These are phyloP conservation scores for Colletotrichum magnum DNA, from an alignment of 2,329 filamentous ascomycete genomes.

Conservation along the genomic window DNA sequence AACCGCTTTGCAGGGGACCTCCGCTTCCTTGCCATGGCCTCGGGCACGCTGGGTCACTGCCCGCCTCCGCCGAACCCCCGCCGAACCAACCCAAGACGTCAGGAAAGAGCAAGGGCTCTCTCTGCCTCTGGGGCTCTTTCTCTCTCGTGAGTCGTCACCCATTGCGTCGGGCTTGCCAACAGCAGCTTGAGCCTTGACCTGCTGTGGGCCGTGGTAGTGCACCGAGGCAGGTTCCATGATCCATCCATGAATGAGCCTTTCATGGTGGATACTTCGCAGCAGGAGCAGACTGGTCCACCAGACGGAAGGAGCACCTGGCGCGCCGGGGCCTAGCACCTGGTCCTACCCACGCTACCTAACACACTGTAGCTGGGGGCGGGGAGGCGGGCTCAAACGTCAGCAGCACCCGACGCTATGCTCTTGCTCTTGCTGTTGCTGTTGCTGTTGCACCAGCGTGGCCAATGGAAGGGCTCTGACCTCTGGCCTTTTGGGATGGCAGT, in stretches of 20 bases:
- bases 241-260: too few species aligned
- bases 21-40: slow-evolving; percentile 28
- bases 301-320: neutral
- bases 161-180: too few species aligned
- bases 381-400: slow-evolving; percentile 29
- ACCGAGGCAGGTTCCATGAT: neutral
- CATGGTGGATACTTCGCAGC: too few species aligned
- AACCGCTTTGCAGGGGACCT: slow-evolving; percentile 19
- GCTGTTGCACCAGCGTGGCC: slow-evolving; percentile 19
- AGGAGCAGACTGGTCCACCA: neutral
- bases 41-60: neutral
- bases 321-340: too few species aligned
- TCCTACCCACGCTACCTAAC: too few species aligned
- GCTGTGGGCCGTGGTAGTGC: neutral
- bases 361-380: neutral
- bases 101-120: too few species aligned
- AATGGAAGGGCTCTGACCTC: neutral
- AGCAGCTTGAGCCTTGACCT: too few species aligned
- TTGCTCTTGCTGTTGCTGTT: neutral
- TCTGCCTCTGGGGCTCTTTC: too few species aligned
- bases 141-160: too few species aligned
- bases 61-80: neutral
- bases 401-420: slow-evolving; percentile 1
- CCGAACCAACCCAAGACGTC: neutral
- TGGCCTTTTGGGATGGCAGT: slow-evolving; percentile 35